Base-by-base conservation (phyloP, 768 basidiomycete genomes). In the Botryobasidium botryosum region DNA sequence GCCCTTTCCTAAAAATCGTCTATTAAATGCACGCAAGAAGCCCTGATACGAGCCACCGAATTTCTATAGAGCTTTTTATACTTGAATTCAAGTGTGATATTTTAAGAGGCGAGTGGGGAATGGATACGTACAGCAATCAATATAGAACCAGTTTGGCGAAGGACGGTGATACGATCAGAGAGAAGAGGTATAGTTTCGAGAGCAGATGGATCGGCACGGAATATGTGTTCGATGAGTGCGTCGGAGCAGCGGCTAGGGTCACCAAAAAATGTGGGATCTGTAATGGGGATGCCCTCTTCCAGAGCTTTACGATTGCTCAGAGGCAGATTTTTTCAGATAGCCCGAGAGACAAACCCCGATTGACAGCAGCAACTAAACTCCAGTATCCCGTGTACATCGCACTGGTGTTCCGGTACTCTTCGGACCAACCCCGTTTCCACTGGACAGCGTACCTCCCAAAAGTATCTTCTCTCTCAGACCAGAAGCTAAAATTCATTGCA, bases 401-500 rank as follows among this genome's bases (percentile, higher is more conserved):
- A 35, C 49, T 65, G n/a, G 62, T 60, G 5, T 13, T 31, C 13
- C 27, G 40, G 13, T 20, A 40, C 23, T 67, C 57, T n/a, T 61
- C 63, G 12, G 60, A 62, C 81, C 84, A 86, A 1, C 75, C 72
- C 6, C 67, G 60, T 43, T 73, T 67, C 85, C 86, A 90, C 53
- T 77, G 68, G 2, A 91, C 75, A 18, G 79, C 83, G 55, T 75
- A 92, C 23, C 83, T 35, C 29, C 45, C 48, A 5, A 23, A 12
- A 15, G 39, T 17, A 27, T 71, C 74, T 3, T 78, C 74, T 33
- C 61, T 67, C 55, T 78, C 75, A 1, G 79, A 86, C 88, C 90
- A 91, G 59, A 85, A 92, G 54, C 72, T 82, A 60, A 85, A 92
- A 59, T 87, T 92, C 41, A 86, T 69, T 13, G 77, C 71, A 2